Evolutionary conservation across 2,329 filamentous ascomycete species (phyloP), one percentile per base, ranked within the genome.

Genomic region (Blumeriella jaapii): DNA sequence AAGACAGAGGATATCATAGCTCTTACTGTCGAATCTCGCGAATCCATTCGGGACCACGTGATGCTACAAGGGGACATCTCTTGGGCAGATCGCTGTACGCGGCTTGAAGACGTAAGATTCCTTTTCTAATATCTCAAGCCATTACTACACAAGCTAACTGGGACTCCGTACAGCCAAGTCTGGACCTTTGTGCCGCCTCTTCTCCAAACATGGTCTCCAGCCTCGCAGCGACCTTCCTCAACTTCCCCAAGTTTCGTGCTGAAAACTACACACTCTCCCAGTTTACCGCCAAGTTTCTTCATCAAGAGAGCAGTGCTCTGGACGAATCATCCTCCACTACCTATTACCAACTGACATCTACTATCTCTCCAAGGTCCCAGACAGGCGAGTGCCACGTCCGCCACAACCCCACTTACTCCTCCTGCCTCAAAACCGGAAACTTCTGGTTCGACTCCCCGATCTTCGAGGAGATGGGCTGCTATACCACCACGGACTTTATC

Each of bases 401-500:
- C 2, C 29, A 34, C 15, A 41, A 41, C 9, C 39, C 39, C 13
- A 12, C 39, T 5, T 41, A 37, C 13, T 31, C 9, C 3, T 30
- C 30, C 11, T 41, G 39, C 25, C 26, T 37, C 3, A 31, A 31
- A 15, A 41, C 30, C 2, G 39, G 39, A 9, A 34, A 34, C 26
- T 41, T 41, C 27, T 41, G 39, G 39, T 37, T 41, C 16, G 39
- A 41, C 25, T 34, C 29, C 13, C 34, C 29, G 10, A 12, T 31
- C 9, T 29, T 17, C 23, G 17, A 34, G 8, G 39, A 41, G 18
- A 23, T 31, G 27, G 39, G 39, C 5, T 41, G 39, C 20, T 41
- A 41, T 19, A 31, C 34, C 6, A 41, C 34, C 7, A 31, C 28
- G 14, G 19, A 13, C n/a, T 12, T 40, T 4, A 15, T 40, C 2